Evolutionary conservation across 108 stramenopile species (phyloP).

Genomic region (Cyclotella baltica): DNA sequence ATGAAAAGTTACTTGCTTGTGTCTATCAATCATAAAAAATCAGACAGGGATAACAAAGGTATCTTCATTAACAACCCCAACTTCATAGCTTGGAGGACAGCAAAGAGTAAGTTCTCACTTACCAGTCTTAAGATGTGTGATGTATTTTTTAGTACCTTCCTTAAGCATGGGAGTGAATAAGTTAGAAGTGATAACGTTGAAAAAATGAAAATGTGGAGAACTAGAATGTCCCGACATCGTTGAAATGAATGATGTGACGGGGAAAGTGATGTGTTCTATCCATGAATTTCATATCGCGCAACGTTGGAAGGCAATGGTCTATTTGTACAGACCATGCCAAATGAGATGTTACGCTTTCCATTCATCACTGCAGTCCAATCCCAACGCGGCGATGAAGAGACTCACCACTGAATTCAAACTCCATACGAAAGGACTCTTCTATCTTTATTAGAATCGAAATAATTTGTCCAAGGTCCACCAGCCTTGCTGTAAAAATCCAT

Average conservation of each 20-base stretch:
- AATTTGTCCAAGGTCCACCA: conserved; percentile 95
- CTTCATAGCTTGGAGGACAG: neutral
- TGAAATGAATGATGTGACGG: conserved; percentile 25
- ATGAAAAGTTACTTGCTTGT: conserved; percentile 44
- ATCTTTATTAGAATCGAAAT: conserved; percentile 68
- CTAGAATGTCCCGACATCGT: conserved; percentile 49
- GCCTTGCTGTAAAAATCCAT: conserved; percentile 97
- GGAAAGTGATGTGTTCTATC: conserved; percentile 57
- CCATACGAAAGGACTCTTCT: conserved; percentile 41
- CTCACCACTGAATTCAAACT: neutral
- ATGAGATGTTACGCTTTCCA: conserved; percentile 52
- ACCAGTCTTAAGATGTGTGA: neutral
- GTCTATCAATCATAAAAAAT: conserved; percentile 28
- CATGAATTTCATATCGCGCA: conserved; percentile 40
- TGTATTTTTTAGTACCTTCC: neutral
- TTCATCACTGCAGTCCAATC: conserved; percentile 1
- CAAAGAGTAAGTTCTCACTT: neutral
- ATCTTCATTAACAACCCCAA: conserved; percentile 28
- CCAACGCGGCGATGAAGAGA: neutral
- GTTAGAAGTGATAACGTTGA: neutral
- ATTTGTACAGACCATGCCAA: conserved; percentile 41
- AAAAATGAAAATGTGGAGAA: conserved; percentile 27
- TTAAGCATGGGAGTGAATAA: neutral
- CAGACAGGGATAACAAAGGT: conserved; percentile 42
- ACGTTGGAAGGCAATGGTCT: conserved; percentile 52